Percentiles rank a stretch among this genome's conserved stretches.
phyloP scores from a whole-genome alignment of 139 green algal species.

The Chlorella sorokiniana region DNA sequence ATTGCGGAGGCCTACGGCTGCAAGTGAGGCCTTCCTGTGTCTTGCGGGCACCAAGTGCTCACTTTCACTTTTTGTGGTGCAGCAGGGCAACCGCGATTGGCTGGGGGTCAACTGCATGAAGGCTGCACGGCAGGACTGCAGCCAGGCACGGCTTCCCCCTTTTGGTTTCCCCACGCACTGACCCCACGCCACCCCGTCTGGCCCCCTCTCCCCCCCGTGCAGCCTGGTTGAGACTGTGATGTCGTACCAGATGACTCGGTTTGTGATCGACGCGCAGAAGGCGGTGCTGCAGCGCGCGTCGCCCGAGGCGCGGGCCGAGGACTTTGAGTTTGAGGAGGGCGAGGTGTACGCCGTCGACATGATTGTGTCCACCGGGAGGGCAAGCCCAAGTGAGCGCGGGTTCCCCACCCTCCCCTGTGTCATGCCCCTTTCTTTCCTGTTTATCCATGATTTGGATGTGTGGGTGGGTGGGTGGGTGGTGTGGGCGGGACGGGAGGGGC shows the following conservation, averaged over 20 bases:
- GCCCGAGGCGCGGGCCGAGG: conserved; percentile 84
- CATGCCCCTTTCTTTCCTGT: too few species aligned
- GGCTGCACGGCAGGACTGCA: too few species aligned
- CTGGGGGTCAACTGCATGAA: too few species aligned
- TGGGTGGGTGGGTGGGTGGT: neutral
- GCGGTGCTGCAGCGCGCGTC: conserved; percentile 87
- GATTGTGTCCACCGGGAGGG: conserved; percentile 88
- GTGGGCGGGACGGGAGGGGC: too few species aligned
- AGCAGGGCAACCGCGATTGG: too few species aligned
- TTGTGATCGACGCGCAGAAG: conserved; percentile 98
- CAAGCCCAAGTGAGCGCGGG: conserved; percentile 57
- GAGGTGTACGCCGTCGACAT: conserved; percentile 98
- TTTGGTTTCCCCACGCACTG: too few species aligned
- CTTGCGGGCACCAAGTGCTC: neutral
- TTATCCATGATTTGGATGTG: neutral
- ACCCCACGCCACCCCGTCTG: neutral
- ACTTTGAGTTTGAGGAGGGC: conserved; percentile 94
- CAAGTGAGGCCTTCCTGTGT: conserved; percentile 36
- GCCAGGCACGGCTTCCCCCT: too few species aligned
- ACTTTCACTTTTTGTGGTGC: too few species aligned
- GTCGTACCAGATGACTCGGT: conserved; percentile 95
- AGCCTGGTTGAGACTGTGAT: conserved; percentile 95
- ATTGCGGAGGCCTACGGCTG: conserved; percentile 88
- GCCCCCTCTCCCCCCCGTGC: neutral
- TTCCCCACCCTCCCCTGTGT: too few species aligned